Evolutionary conservation across 208 protist species (phyloP).

Genomic region (Dictyostelium gargantuum): DNA sequence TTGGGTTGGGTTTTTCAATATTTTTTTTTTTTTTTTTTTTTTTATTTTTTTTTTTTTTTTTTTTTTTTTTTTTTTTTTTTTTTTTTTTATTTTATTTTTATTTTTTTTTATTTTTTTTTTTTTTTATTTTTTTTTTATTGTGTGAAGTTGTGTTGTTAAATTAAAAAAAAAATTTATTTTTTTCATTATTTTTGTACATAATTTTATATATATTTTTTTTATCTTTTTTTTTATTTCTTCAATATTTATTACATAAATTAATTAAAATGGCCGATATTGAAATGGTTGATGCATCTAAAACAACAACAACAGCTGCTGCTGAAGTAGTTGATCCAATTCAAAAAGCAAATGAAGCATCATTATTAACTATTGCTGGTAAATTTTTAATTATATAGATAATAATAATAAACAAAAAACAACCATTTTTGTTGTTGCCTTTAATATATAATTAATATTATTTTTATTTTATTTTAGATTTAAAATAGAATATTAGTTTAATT

Average conservation of each 20-base stretch:
- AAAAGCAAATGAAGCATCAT: neutral
- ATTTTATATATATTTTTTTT: neutral
- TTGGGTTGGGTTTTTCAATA: too few relatives aligned
- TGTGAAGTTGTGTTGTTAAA: neutral
- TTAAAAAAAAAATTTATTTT: neutral
- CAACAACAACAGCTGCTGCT: neutral
- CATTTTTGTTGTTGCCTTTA: too few relatives aligned
- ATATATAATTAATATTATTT: neutral
- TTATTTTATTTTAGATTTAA: neutral
- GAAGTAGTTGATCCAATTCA: neutral
- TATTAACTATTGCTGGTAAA: conserved; percentile 22
- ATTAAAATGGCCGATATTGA: conserved; percentile 29
- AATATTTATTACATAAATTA: neutral
- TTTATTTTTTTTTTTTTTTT: neutral
- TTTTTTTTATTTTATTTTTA: neutral
- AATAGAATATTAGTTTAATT: conserved; percentile 45
- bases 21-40: neutral
- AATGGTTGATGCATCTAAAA: neutral
- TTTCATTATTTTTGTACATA: neutral
- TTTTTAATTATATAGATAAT: too few relatives aligned
- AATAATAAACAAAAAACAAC: neutral
- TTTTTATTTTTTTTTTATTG: neutral
- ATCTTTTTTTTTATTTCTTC: neutral
- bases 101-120: neutral
- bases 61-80: neutral